A percentile compares a stretch with the other conserved stretches of the same genome.
phyloP scores from a whole-genome alignment of 371 early-diverging fungal genomes.

The Mucor saturninus region DNA sequence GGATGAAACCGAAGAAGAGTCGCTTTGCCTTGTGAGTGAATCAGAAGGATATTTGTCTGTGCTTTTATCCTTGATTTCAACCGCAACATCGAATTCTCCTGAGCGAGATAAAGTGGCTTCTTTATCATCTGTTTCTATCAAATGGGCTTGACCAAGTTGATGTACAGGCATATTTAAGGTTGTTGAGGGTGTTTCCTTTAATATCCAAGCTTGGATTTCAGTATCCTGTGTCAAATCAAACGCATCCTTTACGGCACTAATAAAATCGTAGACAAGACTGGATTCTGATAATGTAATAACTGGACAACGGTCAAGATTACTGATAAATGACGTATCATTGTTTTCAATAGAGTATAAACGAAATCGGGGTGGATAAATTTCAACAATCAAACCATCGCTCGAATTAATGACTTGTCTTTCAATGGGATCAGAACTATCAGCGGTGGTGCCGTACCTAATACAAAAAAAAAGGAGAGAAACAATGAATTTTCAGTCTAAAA shows the following conservation, averaged over 20 bases:
- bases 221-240: slow-evolving; percentile 17
- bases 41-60: slow-evolving; percentile 20
- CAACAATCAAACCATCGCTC: slow-evolving; percentile 8
- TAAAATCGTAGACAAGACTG: slow-evolving; percentile 1
- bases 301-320: slow-evolving; percentile 10
- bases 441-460: slow-evolving; percentile 17
- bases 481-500: neutral
- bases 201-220: slow-evolving; percentile 26
- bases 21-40: neutral
- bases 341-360: slow-evolving; percentile 22
- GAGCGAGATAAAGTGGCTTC: neutral
- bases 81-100: slow-evolving; percentile 13
- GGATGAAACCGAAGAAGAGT: slow-evolving; percentile 29
- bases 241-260: slow-evolving; percentile 12
- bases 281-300: slow-evolving; percentile 19
- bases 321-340: neutral
- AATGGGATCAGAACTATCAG: slow-evolving; percentile 16
- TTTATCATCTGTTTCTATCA: slow-evolving; percentile 2
- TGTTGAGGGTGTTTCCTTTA: slow-evolving; percentile 10
- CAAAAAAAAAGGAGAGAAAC: neutral
- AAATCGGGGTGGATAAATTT: slow-evolving; percentile 32
- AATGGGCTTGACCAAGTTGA: neutral
- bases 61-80: slow-evolving; percentile 14
- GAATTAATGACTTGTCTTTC: slow-evolving; percentile 5
- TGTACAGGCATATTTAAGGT: slow-evolving; percentile 1